phyloP scores from a whole-genome alignment of 2,329 filamentous ascomycete species.

The Phaeosphaeriaceae sp. region DNA sequence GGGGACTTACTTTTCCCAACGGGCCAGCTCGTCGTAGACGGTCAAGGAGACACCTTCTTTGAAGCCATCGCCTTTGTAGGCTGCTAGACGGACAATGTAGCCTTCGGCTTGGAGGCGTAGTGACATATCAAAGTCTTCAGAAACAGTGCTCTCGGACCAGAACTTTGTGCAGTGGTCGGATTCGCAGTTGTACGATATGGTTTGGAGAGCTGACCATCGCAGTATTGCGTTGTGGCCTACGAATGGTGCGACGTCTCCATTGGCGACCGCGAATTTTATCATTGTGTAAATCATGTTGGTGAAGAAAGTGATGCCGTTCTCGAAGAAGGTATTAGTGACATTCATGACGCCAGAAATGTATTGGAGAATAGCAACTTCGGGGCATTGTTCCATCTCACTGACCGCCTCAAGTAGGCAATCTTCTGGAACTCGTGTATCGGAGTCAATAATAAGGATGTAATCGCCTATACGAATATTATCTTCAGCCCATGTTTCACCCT shows the following conservation, averaged over 20 bases:
- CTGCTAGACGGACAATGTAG: conserved; percentile 71
- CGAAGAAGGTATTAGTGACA: conserved; percentile 73
- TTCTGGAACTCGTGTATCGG: conserved; percentile 56
- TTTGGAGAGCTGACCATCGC: conserved; percentile 70
- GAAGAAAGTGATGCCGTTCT: conserved; percentile 79
- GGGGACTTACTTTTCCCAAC: conserved; percentile 67
- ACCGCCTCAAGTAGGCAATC: conserved; percentile 81
- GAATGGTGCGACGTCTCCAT: conserved; percentile 75
- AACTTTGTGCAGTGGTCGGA: conserved; percentile 64
- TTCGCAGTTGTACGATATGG: conserved; percentile 55
- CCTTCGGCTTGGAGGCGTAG: conserved; percentile 73
- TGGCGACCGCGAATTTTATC: conserved; percentile 73
- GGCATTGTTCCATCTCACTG: conserved; percentile 81
- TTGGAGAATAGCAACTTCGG: conserved; percentile 79
- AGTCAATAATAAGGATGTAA: conserved; percentile 72
- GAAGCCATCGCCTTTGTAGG: conserved; percentile 73
- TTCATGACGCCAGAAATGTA: conserved; percentile 75
- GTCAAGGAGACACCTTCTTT: conserved; percentile 76
- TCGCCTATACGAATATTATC: conserved; percentile 87
- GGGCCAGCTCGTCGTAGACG: conserved; percentile 73
- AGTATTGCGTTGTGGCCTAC: conserved; percentile 80
- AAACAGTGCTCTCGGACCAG: conserved; percentile 78
- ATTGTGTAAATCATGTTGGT: conserved; percentile 78
- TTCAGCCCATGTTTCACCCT: conserved; percentile 75
- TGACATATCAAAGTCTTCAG: conserved; percentile 79